A percentile compares a stretch with the other conserved stretches of the same genome.
phyloP scores from a whole-genome alignment of 306 rosid species.

The Casuarina glauca region DNA sequence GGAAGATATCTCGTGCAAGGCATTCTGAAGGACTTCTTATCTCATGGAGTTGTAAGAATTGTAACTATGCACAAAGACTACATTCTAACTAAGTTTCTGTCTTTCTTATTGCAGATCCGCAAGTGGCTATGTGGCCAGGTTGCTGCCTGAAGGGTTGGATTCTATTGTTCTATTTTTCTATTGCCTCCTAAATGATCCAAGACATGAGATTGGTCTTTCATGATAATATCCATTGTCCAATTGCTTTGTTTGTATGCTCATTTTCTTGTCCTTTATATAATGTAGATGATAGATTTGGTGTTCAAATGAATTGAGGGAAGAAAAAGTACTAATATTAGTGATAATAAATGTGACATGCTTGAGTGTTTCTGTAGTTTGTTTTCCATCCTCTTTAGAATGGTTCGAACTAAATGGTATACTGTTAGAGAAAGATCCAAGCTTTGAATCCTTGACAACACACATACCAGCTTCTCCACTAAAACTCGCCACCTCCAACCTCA shows the following conservation, averaged over 20 bases:
- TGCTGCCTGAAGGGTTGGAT: slow-evolving; percentile 53
- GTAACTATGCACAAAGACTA: not conserved
- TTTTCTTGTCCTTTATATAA: slow-evolving; percentile 17
- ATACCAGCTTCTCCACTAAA: too few species aligned
- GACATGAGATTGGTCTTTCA: slow-evolving; percentile 37
- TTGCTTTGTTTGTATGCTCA: slow-evolving; percentile 38
- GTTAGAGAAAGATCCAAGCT: too few species aligned
- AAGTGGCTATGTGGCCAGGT: slow-evolving; percentile 68
- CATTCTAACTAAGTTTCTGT: not conserved
- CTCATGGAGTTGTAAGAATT: not conserved
- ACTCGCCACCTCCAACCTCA: too few species aligned
- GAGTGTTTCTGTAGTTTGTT: slow-evolving; percentile 22
- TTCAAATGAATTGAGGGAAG: slow-evolving; percentile 28
- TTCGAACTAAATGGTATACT: slow-evolving; percentile 2
- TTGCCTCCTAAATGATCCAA: slow-evolving; percentile 36
- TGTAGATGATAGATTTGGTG: slow-evolving; percentile 34
- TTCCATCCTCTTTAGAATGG: not conserved
- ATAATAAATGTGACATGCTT: slow-evolving; percentile 28
- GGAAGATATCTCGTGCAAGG: not conserved
- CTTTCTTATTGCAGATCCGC: slow-evolving; percentile 72
- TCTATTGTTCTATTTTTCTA: slow-evolving; percentile 14
- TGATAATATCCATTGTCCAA: slow-evolving; percentile 26
- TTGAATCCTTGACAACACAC: too few species aligned
- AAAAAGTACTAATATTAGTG: slow-evolving; percentile 18
- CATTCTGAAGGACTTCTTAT: not conserved